Conservation (phyloP, 495 filamentous ascomycete species). For the Hyaloscypha finlandica region DNA sequence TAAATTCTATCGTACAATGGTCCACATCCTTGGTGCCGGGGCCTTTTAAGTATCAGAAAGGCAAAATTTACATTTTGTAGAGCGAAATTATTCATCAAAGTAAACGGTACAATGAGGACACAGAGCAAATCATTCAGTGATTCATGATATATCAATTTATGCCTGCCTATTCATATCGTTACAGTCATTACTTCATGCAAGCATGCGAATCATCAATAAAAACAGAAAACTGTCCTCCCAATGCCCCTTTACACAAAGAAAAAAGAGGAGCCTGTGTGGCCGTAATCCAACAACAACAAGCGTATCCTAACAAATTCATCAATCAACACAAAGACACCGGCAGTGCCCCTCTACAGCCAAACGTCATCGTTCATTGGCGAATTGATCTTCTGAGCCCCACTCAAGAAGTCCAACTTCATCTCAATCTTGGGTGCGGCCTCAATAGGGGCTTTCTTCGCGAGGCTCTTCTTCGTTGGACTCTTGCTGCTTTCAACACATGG, state of each 20-base stretch:
- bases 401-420: conserved; percentile 47
- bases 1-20: too few species aligned
- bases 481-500: conserved; percentile 52
- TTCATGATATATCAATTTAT: conserved; percentile 1
- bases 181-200: conserved; percentile 14
- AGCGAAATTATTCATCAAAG: background rate
- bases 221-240: background rate
- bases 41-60: too few species aligned
- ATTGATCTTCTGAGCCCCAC: conserved; percentile 15
- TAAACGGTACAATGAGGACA: background rate
- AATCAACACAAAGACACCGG: background rate
- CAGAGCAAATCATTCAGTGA: background rate
- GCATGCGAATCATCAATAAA: conserved; percentile 8
- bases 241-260: background rate
- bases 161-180: conserved; percentile 1
- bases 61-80: too few species aligned
- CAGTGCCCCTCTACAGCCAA: conserved; percentile 24
- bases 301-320: conserved; percentile 3
- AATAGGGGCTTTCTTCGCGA: conserved; percentile 35
- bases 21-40: too few species aligned
- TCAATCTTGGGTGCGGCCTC: conserved; percentile 54
- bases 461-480: conserved; percentile 50
- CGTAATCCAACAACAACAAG: conserved; percentile 10
- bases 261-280: background rate
- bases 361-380: conserved; percentile 18